Evolutionary conservation across 2,329 filamentous ascomycete genomes (phyloP).

Genomic region (Diplodia seriata): DNA sequence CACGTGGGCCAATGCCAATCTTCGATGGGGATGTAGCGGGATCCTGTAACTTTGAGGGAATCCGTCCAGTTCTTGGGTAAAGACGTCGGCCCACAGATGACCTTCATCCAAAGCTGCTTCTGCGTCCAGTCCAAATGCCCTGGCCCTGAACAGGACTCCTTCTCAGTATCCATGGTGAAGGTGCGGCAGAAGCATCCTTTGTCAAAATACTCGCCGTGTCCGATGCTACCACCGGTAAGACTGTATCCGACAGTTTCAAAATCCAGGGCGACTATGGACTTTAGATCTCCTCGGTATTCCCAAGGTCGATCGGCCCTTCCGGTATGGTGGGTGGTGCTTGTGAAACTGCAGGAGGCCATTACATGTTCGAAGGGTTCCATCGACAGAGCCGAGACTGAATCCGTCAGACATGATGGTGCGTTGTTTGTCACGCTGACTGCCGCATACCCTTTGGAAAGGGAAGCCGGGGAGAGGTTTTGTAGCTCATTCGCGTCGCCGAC

Average conservation of each 20-base stretch:
- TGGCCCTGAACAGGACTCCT: slow-evolving; percentile 24
- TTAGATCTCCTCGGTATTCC: slow-evolving; percentile 41
- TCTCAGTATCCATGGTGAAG: slow-evolving; percentile 35
- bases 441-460: slow-evolving; percentile 40
- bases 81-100: slow-evolving; percentile 41
- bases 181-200: slow-evolving; percentile 44
- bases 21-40: slow-evolving; percentile 40
- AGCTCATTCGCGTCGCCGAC: slow-evolving; percentile 43
- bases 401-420: slow-evolving; percentile 43
- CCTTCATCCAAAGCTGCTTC: slow-evolving; percentile 44
- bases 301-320: slow-evolving; percentile 45
- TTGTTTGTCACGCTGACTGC: slow-evolving; percentile 37
- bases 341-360: slow-evolving; percentile 44
- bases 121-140: slow-evolving; percentile 38
- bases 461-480: slow-evolving; percentile 40
- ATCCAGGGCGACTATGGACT: slow-evolving; percentile 43
- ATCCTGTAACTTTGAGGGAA: slow-evolving; percentile 39
- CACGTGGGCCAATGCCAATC: slow-evolving; percentile 43
- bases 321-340: slow-evolving; percentile 40
- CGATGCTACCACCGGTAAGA: slow-evolving; percentile 37
- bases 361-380: slow-evolving; percentile 42
- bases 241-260: slow-evolving; percentile 46
- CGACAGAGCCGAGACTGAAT: slow-evolving; percentile 36
- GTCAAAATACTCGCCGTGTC: slow-evolving; percentile 43
- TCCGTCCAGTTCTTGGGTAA: slow-evolving; percentile 41